Evolutionary conservation across 108 stramenopile species (phyloP).

Genomic region (Skeletonema potamos): DNA sequence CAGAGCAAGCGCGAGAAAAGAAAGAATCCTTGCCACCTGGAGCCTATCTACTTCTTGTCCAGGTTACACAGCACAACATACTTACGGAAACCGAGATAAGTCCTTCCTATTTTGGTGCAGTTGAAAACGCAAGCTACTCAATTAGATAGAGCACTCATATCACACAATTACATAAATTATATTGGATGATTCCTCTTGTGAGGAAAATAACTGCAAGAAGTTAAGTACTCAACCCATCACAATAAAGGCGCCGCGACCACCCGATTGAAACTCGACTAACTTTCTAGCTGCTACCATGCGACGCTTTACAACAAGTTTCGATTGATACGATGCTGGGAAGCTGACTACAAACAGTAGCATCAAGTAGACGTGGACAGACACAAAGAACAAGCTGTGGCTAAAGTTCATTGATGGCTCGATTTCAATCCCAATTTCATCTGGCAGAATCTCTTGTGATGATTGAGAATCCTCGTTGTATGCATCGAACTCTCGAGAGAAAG

Average conservation of each 20-base stretch:
- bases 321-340: conserved; percentile 63
- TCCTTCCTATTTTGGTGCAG: too few relatives aligned
- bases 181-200: neutral
- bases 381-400: conserved; percentile 62
- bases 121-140: too few relatives aligned
- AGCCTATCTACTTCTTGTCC: too few relatives aligned
- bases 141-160: too few relatives aligned
- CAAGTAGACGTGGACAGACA: conserved; percentile 77
- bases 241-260: neutral
- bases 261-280: neutral
- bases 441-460: conserved; percentile 31
- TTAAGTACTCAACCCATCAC: neutral
- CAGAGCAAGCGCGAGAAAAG: neutral
- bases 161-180: neutral
- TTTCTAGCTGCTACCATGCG: conserved; percentile 10
- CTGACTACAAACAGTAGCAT: conserved; percentile 77
- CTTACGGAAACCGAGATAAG: too few relatives aligned
- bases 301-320: conserved; percentile 53
- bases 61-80: too few relatives aligned
- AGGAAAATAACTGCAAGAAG: neutral
- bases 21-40: neutral
- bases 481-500: conserved; percentile 15
- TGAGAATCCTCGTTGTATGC: conserved; percentile 5
- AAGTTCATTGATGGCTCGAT: conserved; percentile 65
- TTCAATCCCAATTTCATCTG: conserved; percentile 78